Conservation (phyloP, 345 rosid genomes). For the Sonneratia alba region DNA sequence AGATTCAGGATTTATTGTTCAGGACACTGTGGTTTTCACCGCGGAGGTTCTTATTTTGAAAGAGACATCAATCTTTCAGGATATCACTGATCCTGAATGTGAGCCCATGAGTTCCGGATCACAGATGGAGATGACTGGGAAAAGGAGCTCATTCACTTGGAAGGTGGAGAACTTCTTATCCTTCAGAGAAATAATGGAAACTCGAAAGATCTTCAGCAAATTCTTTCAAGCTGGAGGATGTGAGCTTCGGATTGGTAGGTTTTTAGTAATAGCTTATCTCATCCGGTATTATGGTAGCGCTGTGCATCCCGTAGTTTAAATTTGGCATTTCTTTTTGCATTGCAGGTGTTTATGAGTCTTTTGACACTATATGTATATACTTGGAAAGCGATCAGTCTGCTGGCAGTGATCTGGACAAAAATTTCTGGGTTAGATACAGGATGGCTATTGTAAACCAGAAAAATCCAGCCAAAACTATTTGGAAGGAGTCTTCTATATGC, state of each 20-base stretch:
- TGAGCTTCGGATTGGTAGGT: constrained; percentile 95
- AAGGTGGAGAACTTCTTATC: constrained; percentile 97
- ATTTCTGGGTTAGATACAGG: constrained; percentile 98
- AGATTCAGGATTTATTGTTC: constrained; percentile 96
- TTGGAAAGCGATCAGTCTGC: constrained; percentile 96
- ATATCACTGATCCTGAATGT: constrained; percentile 47
- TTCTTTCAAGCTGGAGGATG: constrained; percentile 99
- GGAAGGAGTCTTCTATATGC: constrained; percentile 99
- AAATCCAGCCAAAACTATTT: constrained; percentile 82
- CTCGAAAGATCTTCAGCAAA: constrained; percentile 94
- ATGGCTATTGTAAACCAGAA: constrained; percentile 98
- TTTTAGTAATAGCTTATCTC: constrained; percentile 14
- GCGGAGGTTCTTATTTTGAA: constrained; percentile 99
- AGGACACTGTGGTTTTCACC: constrained; percentile 83
- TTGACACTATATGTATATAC: constrained; percentile 98
- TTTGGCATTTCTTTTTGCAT: constrained; percentile 19
- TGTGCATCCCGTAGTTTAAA: constrained; percentile 14
- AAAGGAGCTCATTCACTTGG: constrained; percentile 92
- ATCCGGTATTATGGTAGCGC: constrained; percentile 9
- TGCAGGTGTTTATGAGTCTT: constrained; percentile 98
- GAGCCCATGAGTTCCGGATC: constrained; percentile 36
- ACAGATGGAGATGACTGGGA: constrained; percentile 44
- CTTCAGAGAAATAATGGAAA: constrained; percentile 98
- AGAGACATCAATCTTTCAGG: constrained; percentile 81
- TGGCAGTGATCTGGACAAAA: constrained; percentile 86